These are phyloP conservation scores for Thymus quinquecostatus DNA, from an alignment of 257 asterid genomes.

Conservation along the genomic window DNA sequence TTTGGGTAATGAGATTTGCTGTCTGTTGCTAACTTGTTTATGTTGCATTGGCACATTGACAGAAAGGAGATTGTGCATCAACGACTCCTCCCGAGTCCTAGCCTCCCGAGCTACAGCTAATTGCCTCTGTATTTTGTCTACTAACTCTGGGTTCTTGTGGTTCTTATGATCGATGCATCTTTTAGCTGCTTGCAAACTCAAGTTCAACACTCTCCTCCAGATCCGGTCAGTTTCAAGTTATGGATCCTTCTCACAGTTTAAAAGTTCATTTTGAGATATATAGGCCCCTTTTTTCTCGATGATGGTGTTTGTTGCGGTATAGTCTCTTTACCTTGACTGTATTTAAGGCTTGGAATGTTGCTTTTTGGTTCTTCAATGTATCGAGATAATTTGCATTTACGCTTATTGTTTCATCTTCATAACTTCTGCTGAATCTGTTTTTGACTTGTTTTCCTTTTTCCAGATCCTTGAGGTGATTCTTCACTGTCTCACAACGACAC, in stretches of 20 bases:
- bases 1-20: slow-evolving; percentile 7
- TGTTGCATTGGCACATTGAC: slow-evolving; percentile 19
- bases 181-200: background rate
- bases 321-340: background rate
- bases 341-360: background rate
- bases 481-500: too few species aligned
- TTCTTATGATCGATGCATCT: background rate
- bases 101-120: slow-evolving; percentile 7
- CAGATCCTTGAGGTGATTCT: background rate
- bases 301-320: background rate
- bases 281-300: background rate
- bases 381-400: too few species aligned
- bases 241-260: background rate
- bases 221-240: background rate
- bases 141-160: slow-evolving; percentile 14
- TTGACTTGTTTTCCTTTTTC: background rate
- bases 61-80: slow-evolving; percentile 22
- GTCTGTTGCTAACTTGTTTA: slow-evolving; percentile 4
- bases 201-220: background rate
- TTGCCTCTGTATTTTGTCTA: background rate
- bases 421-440: background rate
- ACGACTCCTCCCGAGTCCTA: background rate
- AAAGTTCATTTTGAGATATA: background rate
- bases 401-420: too few species aligned
- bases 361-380: background rate